phyloP scores from a whole-genome alignment of 345 rosid genomes.

The Moricandia arvensis region DNA sequence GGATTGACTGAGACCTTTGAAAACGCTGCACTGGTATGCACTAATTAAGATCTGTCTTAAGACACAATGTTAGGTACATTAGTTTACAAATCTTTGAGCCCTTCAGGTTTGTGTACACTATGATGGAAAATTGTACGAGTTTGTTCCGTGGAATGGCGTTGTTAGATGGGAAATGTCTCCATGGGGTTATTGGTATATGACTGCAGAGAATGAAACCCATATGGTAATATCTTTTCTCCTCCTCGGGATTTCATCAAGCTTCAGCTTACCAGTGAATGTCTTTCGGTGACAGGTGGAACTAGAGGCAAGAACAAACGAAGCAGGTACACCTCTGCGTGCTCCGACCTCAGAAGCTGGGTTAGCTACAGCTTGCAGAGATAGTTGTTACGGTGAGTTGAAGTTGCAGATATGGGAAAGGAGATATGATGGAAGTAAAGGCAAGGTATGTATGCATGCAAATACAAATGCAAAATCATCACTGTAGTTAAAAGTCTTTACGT shows the following conservation, averaged over 20 bases:
- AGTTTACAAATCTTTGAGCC: neutral
- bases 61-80: neutral
- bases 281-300: conserved; percentile 69
- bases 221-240: conserved; percentile 44
- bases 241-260: too few species aligned
- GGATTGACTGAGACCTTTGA: conserved; percentile 67
- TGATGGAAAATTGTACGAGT: conserved; percentile 76
- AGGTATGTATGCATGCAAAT: conserved; percentile 47
- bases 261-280: too few species aligned
- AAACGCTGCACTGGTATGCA: conserved; percentile 84
- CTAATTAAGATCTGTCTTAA: neutral
- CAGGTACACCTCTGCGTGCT: conserved; percentile 82
- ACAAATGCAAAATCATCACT: too few species aligned
- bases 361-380: conserved; percentile 85
- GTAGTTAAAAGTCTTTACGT: too few species aligned
- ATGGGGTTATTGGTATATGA: conserved; percentile 85
- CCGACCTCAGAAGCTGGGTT: conserved; percentile 79
- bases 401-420: conserved; percentile 79
- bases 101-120: conserved; percentile 86
- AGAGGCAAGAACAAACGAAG: conserved; percentile 68
- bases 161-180: conserved; percentile 70
- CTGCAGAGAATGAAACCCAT: conserved; percentile 73
- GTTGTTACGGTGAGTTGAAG: conserved; percentile 66
- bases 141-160: conserved; percentile 90
- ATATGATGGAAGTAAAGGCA: conserved; percentile 72